Percentiles rank a stretch among this genome's conserved stretches.
These are phyloP conservation scores for Tubosaeta sp. DNA, from an alignment of 768 basidiomycete species.

Conservation along the genomic window DNA sequence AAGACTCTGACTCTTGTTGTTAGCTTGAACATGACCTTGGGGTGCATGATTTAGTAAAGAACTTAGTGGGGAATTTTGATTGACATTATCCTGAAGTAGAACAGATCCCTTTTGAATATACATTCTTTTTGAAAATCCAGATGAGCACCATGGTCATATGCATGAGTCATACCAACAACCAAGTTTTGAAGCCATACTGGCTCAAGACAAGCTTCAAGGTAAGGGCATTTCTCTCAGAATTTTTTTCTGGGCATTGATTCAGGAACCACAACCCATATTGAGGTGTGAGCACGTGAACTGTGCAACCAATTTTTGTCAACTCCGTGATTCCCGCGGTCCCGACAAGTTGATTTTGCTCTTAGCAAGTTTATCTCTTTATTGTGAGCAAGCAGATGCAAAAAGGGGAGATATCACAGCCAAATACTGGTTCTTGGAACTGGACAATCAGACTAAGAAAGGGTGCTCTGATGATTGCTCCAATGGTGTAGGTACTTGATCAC, in stretches of 20 bases:
- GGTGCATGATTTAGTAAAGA: constrained; percentile 41
- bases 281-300: neutral
- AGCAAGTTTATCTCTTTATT: neutral
- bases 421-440: neutral
- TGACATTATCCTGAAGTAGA: constrained; percentile 2
- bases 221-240: too few species aligned
- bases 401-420: neutral
- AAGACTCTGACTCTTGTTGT: neutral
- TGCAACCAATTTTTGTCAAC: neutral
- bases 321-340: neutral
- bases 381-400: neutral
- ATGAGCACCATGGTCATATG: too few species aligned
- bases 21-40: constrained; percentile 61
- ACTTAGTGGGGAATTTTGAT: constrained; percentile 24
- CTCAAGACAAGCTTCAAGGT: too few species aligned
- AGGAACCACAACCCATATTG: neutral
- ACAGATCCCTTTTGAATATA: neutral
- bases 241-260: neutral
- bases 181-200: too few species aligned
- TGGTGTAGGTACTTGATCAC: neutral
- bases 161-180: too few species aligned
- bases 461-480: neutral
- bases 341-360: neutral
- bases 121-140: too few species aligned
- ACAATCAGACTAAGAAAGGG: neutral